phyloP scores from a whole-genome alignment of 371 early-diverging fungal genomes.

The Rhizopus sp. region DNA sequence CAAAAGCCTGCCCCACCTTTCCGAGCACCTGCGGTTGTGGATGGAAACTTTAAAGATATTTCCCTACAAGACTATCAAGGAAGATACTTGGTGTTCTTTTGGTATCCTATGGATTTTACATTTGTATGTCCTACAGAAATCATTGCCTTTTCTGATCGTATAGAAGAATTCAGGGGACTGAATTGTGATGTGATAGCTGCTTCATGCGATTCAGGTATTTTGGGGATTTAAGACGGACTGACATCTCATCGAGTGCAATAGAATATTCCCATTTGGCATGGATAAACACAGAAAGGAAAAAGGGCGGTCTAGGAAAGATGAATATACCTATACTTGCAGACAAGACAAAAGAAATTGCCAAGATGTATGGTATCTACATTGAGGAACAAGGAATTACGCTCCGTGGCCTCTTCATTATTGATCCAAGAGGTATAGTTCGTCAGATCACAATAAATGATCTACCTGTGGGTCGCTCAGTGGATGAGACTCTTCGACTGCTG shows the following conservation, averaged over 20 bases:
- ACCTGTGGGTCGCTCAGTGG: slow-evolving; percentile 75
- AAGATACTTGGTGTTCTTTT: slow-evolving; percentile 50
- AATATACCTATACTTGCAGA: slow-evolving; percentile 77
- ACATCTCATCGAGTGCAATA: slow-evolving; percentile 14
- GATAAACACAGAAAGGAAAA: slow-evolving; percentile 68
- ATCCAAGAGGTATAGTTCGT: slow-evolving; percentile 64
- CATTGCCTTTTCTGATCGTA: slow-evolving; percentile 62
- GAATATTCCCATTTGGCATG: slow-evolving; percentile 60
- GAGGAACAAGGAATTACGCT: slow-evolving; percentile 63
- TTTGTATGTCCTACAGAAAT: slow-evolving; percentile 75
- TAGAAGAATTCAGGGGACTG: slow-evolving; percentile 64
- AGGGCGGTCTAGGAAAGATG: slow-evolving; percentile 82
- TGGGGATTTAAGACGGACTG: not conserved
- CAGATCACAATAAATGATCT: slow-evolving; percentile 67
- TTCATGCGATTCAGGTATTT: slow-evolving; percentile 47
- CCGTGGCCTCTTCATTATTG: slow-evolving; percentile 77
- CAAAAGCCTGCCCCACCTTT: slow-evolving; percentile 71
- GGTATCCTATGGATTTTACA: slow-evolving; percentile 50
- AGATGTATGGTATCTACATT: slow-evolving; percentile 71
- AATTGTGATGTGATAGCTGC: slow-evolving; percentile 53
- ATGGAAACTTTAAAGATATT: slow-evolving; percentile 74
- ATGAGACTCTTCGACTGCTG: slow-evolving; percentile 78
- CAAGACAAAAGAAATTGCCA: slow-evolving; percentile 69
- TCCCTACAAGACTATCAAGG: slow-evolving; percentile 87
- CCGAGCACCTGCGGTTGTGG: slow-evolving; percentile 68